phyloP scores from a whole-genome alignment of 495 filamentous ascomycete genomes.

The Tuber magnatum region DNA sequence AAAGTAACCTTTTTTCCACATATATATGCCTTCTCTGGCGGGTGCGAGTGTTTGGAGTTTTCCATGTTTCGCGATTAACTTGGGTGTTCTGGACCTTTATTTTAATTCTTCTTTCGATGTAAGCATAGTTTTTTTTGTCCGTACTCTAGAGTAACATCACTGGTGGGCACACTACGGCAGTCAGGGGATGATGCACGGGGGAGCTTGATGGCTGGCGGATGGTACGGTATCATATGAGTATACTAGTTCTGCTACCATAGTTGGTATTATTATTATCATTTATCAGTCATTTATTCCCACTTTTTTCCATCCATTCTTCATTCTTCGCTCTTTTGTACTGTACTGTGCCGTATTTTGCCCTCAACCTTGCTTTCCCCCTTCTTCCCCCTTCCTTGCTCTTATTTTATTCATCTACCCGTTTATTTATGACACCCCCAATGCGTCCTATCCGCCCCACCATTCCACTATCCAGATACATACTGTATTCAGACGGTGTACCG shows the following conservation, averaged over 20 bases:
- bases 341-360: neutral
- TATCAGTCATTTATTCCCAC: neutral
- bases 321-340: neutral
- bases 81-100: neutral
- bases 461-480: too few relatives aligned
- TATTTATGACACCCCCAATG: neutral
- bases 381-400: too few relatives aligned
- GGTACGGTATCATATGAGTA: neutral
- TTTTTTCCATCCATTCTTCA: neutral
- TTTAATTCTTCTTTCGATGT: neutral
- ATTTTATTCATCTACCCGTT: too few relatives aligned
- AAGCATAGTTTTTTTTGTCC: neutral
- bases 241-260: neutral
- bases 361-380: too few relatives aligned
- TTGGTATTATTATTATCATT: neutral
- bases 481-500: too few relatives aligned
- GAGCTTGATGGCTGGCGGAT: neutral
- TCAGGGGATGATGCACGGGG: neutral
- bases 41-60: neutral
- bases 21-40: neutral
- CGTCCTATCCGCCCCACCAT: too few relatives aligned
- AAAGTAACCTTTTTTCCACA: neutral
- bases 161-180: neutral
- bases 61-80: neutral
- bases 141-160: neutral